Evolutionary conservation across 306 rosid genomes (phyloP), one percentile per base, ranked within the genome.

Genomic region (Luffa aegyptiaca): DNA sequence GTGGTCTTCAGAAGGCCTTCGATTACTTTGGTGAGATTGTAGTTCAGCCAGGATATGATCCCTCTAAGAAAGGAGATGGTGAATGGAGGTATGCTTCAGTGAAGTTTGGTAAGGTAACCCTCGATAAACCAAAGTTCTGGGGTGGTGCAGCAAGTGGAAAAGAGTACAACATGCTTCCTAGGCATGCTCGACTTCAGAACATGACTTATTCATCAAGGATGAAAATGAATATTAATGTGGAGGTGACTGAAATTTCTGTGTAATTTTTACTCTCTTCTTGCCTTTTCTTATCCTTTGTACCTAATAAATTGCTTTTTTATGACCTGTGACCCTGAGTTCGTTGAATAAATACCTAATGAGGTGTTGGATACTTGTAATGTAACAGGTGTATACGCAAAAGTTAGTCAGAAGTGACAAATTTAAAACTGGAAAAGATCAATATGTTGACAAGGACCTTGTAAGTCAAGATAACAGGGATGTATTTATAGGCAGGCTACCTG

Each of bases 101-200:
- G 5, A 86, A 69, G 84, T 95, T 95, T 80, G 97, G 99, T 12
- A 83, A 86, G 64, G 93, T 93, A 1, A 86, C 82, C 35, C 93
- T 95, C 8, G 93, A 88, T 8, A 80, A 46, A 13, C 99, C 99
- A 31, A 91, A 36, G 77, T 91, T 91, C 66, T 95, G 94, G 94
- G 91, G 93, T 36, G 94, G 96, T 17, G 88, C 86, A 10, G 91
- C 81, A n/a, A 88, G 85, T 44, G 81, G 80, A 3, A 85, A 82
- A 10, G 97, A 91, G 79, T 84, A 82, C 44, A 84, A 90, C 52
- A 82, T 96, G 97, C 87, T 93, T 71, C 99, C 99, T 0, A 85
- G 97, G 70, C 98, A 93, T 79, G 99, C 99, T 20, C 83, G 99
- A 2, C 84, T 96, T 33, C 99, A 93, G 86, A 96, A 93, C 82